Base-by-base conservation (phyloP, 2,329 filamentous ascomycete genomes). In the Calonectria montana region DNA sequence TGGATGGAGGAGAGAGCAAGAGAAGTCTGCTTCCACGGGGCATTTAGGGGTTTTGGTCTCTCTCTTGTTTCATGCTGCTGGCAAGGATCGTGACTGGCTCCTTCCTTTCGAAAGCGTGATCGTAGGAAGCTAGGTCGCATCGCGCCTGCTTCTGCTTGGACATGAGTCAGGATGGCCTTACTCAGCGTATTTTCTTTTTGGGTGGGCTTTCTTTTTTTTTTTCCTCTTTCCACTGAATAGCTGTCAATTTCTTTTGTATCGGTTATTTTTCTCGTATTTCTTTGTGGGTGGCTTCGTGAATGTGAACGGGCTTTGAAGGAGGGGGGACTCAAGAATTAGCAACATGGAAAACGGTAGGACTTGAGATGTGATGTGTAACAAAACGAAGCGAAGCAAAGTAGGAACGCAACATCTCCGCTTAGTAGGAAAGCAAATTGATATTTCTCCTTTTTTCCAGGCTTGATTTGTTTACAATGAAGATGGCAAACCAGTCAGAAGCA, bases 161-260 rank as follows among this genome's bases (percentile, higher is more conserved):
- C 25, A 45, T 45, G 57, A 62, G 57, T 62, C 57, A 62, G n/a
- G 57, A 15, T 59, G 53, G 31, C 53, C 53, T 59, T 59, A 59
- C 57, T 62, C 37, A 62, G 57, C 39, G 25, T 41, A 25, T 45
- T 31, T 39, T 31, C 43, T 43, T 39, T 45, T 62, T 62, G 45
- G 39, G 21, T 21, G 9, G 25, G 25, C 16, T 41, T 62, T 62
- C 39, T 39, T 62, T 62, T n/a, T 12, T 45, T 23, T n/a, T 12
- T 45, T 23, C 4, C 43, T 45, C 16, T 41, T 27, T n/a, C 37
- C 57, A 45, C 29, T 45, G 37, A 31, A 21, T 9, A 35, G 23
- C 5, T 13, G 53, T 25, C n/a, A 10, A 25, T n/a, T 61, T 21
- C 9, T 41, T 27, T 45, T 62, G 37, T 45, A 8, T 29, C 12